phyloP scores from a whole-genome alignment of 2,329 filamentous ascomycete genomes.

The Didymella keratinophila region DNA sequence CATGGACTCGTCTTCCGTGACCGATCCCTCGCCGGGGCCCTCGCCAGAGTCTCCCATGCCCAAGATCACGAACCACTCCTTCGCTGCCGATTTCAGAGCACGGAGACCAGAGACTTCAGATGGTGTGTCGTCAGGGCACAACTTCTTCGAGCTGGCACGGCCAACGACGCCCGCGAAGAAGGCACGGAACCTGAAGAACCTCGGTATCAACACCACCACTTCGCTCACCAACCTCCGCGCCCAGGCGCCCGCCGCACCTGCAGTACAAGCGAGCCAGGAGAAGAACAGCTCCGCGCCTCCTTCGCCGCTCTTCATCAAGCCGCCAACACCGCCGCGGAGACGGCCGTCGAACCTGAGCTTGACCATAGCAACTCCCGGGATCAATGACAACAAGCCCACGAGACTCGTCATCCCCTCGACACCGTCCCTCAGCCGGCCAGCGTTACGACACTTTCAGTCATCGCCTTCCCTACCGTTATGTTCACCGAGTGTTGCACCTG shows the following conservation, averaged over 20 bases:
- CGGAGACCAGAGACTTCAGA: slow-evolving; percentile 43
- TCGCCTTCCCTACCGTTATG: slow-evolving; percentile 66
- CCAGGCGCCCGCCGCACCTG: slow-evolving; percentile 63
- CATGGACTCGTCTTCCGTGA: slow-evolving; percentile 87
- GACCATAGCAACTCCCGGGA: slow-evolving; percentile 70
- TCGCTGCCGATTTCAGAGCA: slow-evolving; percentile 64
- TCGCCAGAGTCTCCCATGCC: slow-evolving; percentile 90
- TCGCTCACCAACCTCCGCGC: slow-evolving; percentile 56
- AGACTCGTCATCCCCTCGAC: slow-evolving; percentile 67
- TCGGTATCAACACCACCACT: slow-evolving; percentile 75
- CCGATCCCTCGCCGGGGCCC: slow-evolving; percentile 86
- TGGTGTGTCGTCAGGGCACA: slow-evolving; percentile 56
- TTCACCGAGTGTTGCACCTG: slow-evolving; percentile 59
- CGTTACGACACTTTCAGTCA: slow-evolving; percentile 67
- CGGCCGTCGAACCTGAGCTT: slow-evolving; percentile 81
- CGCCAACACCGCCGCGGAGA: slow-evolving; percentile 71
- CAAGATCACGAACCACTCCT: slow-evolving; percentile 74
- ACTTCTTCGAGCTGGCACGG: slow-evolving; percentile 62
- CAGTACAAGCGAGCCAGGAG: slow-evolving; percentile 57
- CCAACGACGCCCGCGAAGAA: slow-evolving; percentile 67
- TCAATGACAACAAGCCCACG: slow-evolving; percentile 64
- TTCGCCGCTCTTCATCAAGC: slow-evolving; percentile 82
- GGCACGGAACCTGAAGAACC: slow-evolving; percentile 82
- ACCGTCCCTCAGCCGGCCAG: slow-evolving; percentile 59
- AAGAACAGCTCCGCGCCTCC: slow-evolving; percentile 67